Percentiles rank a stretch among this genome's conserved stretches.
phyloP scores from a whole-genome alignment of 1,284 basidiomycete genomes.

The Moniliella sp. region DNA sequence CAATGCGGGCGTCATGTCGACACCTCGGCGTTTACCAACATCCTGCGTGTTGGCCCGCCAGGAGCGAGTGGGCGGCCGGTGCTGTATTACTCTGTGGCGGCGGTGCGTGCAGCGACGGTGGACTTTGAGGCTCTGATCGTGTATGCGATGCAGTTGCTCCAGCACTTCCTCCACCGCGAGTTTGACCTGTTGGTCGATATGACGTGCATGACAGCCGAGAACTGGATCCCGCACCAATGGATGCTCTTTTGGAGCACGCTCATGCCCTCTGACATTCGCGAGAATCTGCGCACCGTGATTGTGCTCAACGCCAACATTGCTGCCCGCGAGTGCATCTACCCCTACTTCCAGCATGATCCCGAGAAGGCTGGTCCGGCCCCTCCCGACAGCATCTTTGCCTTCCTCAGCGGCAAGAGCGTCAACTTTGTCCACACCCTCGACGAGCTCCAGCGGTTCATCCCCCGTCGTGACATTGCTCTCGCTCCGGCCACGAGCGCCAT shows the following conservation, averaged over 20 bases:
- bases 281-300: constrained; percentile 14
- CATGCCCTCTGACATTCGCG: constrained; percentile 10
- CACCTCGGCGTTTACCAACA: constrained; percentile 10
- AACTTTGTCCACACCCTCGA: constrained; percentile 8
- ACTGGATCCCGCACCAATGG: constrained; percentile 19
- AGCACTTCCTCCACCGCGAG: constrained; percentile 7
- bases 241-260: constrained; percentile 17
- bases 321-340: constrained; percentile 7
- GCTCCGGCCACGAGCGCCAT: constrained; percentile 12
- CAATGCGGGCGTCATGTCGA: constrained; percentile 15
- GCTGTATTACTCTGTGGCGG: constrained; percentile 37
- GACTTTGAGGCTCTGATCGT: constrained; percentile 60
- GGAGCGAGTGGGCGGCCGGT: constrained; percentile 34
- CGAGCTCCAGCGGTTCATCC: constrained; percentile 17
- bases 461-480: constrained; percentile 16
- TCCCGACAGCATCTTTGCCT: background rate
- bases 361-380: background rate
- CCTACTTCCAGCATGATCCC: background rate
- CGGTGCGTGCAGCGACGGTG: constrained; percentile 54
- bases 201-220: constrained; percentile 10
- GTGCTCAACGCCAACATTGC: constrained; percentile 21
- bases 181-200: constrained; percentile 19
- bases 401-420: constrained; percentile 1
- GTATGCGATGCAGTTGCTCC: constrained; percentile 14
- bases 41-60: constrained; percentile 17